Percentiles rank a stretch among this genome's conserved stretches.
phyloP scores from a whole-genome alignment of 2,329 filamentous ascomycete genomes.

The Verticillium nubilum region DNA sequence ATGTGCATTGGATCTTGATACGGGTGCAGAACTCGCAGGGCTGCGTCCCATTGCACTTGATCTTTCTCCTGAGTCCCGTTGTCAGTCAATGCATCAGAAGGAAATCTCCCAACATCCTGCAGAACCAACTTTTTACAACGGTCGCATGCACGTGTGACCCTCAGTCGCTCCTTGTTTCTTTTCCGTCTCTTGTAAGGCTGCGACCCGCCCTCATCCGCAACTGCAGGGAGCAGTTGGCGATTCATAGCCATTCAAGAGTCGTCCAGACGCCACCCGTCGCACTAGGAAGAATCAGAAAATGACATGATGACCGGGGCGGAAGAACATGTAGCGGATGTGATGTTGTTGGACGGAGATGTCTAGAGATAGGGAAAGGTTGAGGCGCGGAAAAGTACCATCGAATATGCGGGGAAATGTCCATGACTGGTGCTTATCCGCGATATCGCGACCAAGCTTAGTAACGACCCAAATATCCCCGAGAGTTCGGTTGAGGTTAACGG shows the following conservation, averaged over 20 bases:
- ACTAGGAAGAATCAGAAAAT: background rate
- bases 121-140: conserved; percentile 37
- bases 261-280: background rate
- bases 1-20: conserved; percentile 34
- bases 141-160: conserved; percentile 42
- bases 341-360: background rate
- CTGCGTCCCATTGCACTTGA: conserved; percentile 25
- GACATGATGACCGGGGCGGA: background rate
- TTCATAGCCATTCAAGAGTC: conserved; percentile 2
- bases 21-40: conserved; percentile 27
- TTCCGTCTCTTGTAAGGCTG: conserved; percentile 7
- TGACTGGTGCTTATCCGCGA: background rate
- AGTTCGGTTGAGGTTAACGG: too few relatives aligned
- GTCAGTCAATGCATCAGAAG: too few relatives aligned
- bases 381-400: background rate
- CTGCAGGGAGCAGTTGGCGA: background rate
- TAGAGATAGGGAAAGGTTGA: background rate
- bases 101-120: background rate
- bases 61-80: conserved; percentile 22
- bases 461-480: too few relatives aligned
- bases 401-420: background rate
- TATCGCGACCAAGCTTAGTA: background rate
- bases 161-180: conserved; percentile 24
- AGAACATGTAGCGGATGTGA: background rate
- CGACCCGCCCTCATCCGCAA: background rate